Evolutionary conservation across 2,329 filamentous ascomycete species (phyloP), one percentile per base, ranked within the genome.

Genomic region (Pyrenophora teres): DNA sequence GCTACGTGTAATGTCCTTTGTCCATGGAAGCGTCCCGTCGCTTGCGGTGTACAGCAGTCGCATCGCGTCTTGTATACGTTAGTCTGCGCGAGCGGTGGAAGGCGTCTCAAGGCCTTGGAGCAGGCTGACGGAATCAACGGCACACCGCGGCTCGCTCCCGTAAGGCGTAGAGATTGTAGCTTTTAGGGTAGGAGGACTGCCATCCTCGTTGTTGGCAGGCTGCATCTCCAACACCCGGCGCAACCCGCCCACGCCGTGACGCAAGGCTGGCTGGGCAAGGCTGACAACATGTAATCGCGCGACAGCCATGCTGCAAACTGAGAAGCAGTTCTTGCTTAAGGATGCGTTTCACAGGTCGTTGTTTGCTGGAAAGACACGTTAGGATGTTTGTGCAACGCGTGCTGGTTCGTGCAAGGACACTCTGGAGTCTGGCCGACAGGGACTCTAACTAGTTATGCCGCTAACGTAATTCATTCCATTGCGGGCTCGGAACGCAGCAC

Each of bases 181-280:
- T 57, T 4, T 41, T 18, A 40, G 40, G 40, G 41, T 32, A 43
- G 37, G 42, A 49, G 52, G 52, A 46, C 23, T 43, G 35, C 1
- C 37, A 16, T 45, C 10, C 27, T 55, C 23, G 19, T 50, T 27
- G 27, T 46, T 23, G 25, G 31, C 48, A 52, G 48, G 54, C 46
- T 60, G 50, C 42, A 25, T 41, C 19, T 51, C 16, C 36, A 25
- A 15, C 44, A 50, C 27, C 19, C 0, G 48, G 46, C 47, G 39
- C 53, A 56, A 53, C 56, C 52, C 35, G 36, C 48, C 31, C 16
- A 36, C 44, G 19, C 40, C 40, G 50, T 51, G 50, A 46, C 46
- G 49, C 41, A 44, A 54, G 47, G 51, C 54, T 57, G 37, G 39
- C 41, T n/a, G 35, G 40, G 13, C 54, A 49, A 23, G 54, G 54